These are phyloP conservation scores for Singerocomus inundabilis DNA, from an alignment of 1,284 basidiomycete genomes.

Conservation along the genomic window DNA sequence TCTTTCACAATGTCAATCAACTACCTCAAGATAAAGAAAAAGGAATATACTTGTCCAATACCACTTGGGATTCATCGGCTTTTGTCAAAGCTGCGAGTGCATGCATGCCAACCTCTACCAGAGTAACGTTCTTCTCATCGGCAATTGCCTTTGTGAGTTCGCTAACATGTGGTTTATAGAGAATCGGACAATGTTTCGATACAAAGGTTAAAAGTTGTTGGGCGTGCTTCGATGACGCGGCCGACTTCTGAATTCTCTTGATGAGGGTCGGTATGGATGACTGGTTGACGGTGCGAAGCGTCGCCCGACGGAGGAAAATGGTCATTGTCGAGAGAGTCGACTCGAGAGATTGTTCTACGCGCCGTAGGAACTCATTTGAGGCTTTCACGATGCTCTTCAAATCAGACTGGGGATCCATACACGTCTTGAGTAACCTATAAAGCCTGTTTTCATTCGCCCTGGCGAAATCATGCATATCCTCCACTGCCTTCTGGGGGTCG, in stretches of 20 bases:
- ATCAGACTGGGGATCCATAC: constrained; percentile 82
- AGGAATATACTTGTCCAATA: constrained; percentile 63
- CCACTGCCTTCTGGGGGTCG: constrained; percentile 72
- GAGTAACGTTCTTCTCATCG: constrained; percentile 56
- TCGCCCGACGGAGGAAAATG: constrained; percentile 69
- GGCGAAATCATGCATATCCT: constrained; percentile 84
- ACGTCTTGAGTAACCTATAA: constrained; percentile 81
- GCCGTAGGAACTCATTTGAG: constrained; percentile 73
- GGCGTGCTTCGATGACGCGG: constrained; percentile 45
- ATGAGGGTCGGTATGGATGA: constrained; percentile 82
- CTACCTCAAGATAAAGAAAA: background rate
- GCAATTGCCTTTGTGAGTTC: constrained; percentile 73
- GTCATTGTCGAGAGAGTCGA: constrained; percentile 68
- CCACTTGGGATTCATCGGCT: constrained; percentile 54
- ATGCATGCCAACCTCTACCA: constrained; percentile 73
- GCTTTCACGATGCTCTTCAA: constrained; percentile 81
- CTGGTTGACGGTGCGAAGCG: constrained; percentile 77
- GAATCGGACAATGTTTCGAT: constrained; percentile 75
- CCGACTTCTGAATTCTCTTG: constrained; percentile 57
- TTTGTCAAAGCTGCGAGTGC: constrained; percentile 69
- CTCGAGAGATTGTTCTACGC: constrained; percentile 70
- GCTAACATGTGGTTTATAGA: constrained; percentile 73
- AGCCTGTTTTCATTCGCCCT: constrained; percentile 83
- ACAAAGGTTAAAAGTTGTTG: constrained; percentile 56
- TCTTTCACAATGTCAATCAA: constrained; percentile 36